Evolutionary conservation across 192 early-diverging fungal species (phyloP), one percentile per base, ranked within the genome.

Genomic region (Coemansia pectinata): DNA sequence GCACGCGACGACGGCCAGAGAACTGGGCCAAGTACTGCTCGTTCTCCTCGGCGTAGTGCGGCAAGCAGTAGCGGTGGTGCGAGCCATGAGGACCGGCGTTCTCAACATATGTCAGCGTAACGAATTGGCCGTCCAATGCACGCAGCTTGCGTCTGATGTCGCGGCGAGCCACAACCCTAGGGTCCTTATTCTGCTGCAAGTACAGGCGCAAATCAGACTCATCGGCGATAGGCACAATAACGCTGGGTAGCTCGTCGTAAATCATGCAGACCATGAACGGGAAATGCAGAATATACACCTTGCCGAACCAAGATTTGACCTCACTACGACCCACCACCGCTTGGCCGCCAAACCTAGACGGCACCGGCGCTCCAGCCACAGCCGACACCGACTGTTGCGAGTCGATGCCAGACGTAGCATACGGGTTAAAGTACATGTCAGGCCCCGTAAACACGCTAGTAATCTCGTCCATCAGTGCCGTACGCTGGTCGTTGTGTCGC

Each of bases 361-460:
- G 27, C 11, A 27, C 59, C 3, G 36, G 58, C 38, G 52, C 55
- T 0, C 40, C 52, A 29, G 17, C 61, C 11, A 42, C 9, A 1
- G 33, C 36, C 11, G 11, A 29, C 19, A 6, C 62, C 59, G 59
- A 33, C 59, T 27, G 25, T 5, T 31, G 29, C 17, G 50, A 53
- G 19, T 36, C 17, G 14, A 31, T 23, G 15, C 33, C 10, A 38
- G 48, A 23, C n/a, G 52, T 23, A 15, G 76, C 77, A 53, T 79
- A 86, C 19, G 88, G 88, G 15, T 86, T 80, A 62, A 87, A 90
- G 69, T 87, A 90, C 87, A 89, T 87, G 64, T 90, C 89, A 14
- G 87, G 87, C 0, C 89, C 89, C 14, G 87, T 86, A 55, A 81
- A 85, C 64, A 69, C 61, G 2, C 76, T 74, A 14, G 84, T 57